Evolutionary conservation across 805 yeast genomes (phyloP), one percentile per base, ranked within the genome.

Genomic region (Clavispora santaluciae): DNA sequence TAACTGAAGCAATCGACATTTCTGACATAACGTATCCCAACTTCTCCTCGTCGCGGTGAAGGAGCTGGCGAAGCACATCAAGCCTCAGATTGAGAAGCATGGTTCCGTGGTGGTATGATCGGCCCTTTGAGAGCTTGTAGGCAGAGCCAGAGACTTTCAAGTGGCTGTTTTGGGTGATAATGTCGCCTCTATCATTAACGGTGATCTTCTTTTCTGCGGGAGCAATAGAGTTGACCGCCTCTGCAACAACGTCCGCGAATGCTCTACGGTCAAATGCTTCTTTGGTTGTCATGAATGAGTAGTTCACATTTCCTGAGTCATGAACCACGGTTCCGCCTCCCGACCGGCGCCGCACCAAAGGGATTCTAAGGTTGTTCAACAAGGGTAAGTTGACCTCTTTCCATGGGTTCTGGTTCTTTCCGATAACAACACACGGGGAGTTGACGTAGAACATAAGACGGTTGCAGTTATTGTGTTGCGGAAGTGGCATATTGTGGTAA

Each of bases 251-350:
- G 10, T 68, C 49, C 43, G 78, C 74, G 64, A 81, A 78, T 48
- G 70, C 65, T 39, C 69, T 66, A 49, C 95, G 56, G 63, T 75
- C 69, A 56, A 93, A 93, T 2, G 72, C 73, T 10, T 70, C 73
- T 45, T 86, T 75, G 3, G 86, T 70, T 8, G 86, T 79, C 68
- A 91, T 79, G 53, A 77, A 88, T 4, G 95, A 82, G 61, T 83
- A 93, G 56, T 93, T 93, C 15, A 83, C 79, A 54, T 93, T 93
- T 0, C 97, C 96, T 5, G 71, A 49, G 60, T 91, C 99, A 59
- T 93, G 99, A 9, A 89, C 95, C 1, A 93, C 99, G 0, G 97
- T 80, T 0, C 99, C 99, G 2, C 99, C 99, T 0, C 99, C 99
- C 7, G 93, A 82, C 36, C 75, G 67, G 41, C 99, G 69, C 50